Conservation (phyloP, 208 protist genomes). For the Crithidia thermophila region DNA sequence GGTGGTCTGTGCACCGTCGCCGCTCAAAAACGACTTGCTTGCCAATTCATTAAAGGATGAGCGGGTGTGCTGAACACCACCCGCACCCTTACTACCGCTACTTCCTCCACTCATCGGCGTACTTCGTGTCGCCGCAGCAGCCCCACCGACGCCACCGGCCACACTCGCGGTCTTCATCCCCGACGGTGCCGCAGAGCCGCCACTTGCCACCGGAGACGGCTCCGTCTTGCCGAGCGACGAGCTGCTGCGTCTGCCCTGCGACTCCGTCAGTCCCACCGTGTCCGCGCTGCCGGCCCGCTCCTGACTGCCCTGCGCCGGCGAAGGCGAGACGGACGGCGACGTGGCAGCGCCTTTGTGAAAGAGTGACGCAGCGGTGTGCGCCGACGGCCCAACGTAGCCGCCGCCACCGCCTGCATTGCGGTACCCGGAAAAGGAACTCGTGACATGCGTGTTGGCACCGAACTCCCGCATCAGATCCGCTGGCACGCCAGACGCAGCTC, state of each 20-base stretch:
- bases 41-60: constrained; percentile 23
- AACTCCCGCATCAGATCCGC: constrained; percentile 32
- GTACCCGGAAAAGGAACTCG: background rate
- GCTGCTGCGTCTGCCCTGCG: constrained; percentile 25
- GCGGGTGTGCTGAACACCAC: too few relatives aligned
- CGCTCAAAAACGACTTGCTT: constrained; percentile 48
- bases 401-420: background rate
- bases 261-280: constrained; percentile 30
- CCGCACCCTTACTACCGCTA: too few relatives aligned
- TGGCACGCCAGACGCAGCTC: background rate
- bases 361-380: background rate
- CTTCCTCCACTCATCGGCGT: too few relatives aligned
- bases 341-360: background rate
- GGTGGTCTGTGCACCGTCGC: constrained; percentile 3
- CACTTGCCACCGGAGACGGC: background rate
- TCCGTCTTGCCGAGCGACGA: constrained; percentile 18
- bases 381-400: background rate
- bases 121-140: too few relatives aligned
- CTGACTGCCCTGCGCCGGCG: constrained; percentile 19
- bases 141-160: too few relatives aligned
- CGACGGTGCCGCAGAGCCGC: too few relatives aligned
- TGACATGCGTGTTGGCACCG: constrained; percentile 12
- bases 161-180: too few relatives aligned
- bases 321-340: constrained; percentile 14
- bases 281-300: constrained; percentile 32